Conservation (phyloP, 2,329 filamentous ascomycete species). For the Ambrosiella beaveri region DNA sequence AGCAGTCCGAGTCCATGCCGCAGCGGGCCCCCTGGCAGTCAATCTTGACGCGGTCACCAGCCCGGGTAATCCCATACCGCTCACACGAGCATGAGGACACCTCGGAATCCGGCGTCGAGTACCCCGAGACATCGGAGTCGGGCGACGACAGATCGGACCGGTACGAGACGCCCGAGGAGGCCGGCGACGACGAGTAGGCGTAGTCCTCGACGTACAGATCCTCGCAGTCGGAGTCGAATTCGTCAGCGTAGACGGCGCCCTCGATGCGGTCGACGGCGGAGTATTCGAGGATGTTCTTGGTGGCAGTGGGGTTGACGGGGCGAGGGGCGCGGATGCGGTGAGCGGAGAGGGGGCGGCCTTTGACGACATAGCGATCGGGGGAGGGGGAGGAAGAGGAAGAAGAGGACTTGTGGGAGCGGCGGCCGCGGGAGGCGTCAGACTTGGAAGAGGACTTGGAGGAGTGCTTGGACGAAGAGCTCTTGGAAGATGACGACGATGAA, state of each 20-base stretch:
- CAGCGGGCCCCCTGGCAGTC: conserved; percentile 85
- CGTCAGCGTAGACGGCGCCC: conserved; percentile 49
- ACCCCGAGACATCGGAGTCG: conserved; percentile 56
- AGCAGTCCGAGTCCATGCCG: conserved; percentile 40
- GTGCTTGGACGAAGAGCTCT: conserved; percentile 23
- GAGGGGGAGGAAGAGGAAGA: conserved; percentile 20
- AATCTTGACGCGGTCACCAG: conserved; percentile 83
- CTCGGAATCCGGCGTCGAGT: conserved; percentile 62
- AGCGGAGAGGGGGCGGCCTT: conserved; percentile 73
- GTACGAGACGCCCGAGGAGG: conserved; percentile 52
- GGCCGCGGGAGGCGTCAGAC: conserved; percentile 24
- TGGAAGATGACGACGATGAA: conserved; percentile 23
- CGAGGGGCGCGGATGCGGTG: conserved; percentile 84
- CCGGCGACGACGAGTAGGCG: conserved; percentile 40
- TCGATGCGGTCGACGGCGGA: conserved; percentile 65
- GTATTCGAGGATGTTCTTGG: conserved; percentile 64
- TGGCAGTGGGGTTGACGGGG: conserved; percentile 74
- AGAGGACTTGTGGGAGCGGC: conserved; percentile 32
- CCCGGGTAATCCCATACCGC: conserved; percentile 88
- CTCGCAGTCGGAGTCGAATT: conserved; percentile 29
- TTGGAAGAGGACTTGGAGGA: conserved; percentile 30
- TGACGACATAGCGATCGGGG: conserved; percentile 53
- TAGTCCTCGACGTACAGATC: conserved; percentile 29
- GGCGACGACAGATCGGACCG: conserved; percentile 59
- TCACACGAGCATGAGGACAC: conserved; percentile 78